Evolutionary conservation across 2,329 filamentous ascomycete genomes (phyloP).

Genomic region (Tolypocladium endophyticum): DNA sequence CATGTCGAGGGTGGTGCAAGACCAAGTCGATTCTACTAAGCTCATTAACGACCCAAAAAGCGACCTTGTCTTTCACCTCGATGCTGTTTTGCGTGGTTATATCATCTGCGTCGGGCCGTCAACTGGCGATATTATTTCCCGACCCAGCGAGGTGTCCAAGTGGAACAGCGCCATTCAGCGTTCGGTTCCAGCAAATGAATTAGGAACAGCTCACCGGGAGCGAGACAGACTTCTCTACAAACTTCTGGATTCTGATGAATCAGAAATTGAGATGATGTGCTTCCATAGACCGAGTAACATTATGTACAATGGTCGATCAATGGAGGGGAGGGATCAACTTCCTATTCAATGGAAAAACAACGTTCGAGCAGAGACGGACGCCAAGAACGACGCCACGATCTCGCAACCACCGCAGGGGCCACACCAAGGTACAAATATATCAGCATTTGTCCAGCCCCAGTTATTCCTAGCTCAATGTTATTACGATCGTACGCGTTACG

Average conservation of each 20-base stretch:
- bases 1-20: background rate
- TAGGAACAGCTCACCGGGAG: background rate
- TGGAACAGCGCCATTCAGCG: background rate
- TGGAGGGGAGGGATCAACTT: background rate
- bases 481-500: background rate
- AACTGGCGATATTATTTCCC: background rate
- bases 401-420: background rate
- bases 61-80: background rate
- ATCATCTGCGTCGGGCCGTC: background rate
- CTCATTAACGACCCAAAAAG: background rate
- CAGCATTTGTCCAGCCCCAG: background rate
- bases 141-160: background rate
- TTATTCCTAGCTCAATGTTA: background rate
- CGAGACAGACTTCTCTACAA: background rate
- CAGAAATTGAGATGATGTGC: background rate
- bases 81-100: background rate
- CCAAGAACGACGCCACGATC: background rate
- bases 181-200: background rate
- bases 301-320: background rate
- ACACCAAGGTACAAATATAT: background rate
- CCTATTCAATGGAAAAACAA: background rate
- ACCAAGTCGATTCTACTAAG: background rate
- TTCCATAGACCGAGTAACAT: background rate
- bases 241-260: background rate
- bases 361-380: background rate